A percentile compares a stretch with the other conserved stretches of the same genome.
Conservation (phyloP, 352 stramenopile species). For the Peronospora destructor region DNA sequence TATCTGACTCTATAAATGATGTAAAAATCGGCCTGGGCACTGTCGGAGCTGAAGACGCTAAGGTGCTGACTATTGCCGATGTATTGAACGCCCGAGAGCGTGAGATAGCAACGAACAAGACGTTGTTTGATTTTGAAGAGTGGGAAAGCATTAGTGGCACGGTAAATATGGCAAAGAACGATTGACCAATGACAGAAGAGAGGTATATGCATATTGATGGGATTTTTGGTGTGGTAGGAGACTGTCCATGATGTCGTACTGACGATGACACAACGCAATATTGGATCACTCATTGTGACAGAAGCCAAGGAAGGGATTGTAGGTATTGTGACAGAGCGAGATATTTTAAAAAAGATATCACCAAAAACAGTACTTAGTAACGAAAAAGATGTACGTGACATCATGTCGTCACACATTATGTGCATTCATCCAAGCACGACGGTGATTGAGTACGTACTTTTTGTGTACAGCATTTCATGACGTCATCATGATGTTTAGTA, state of each 20-base stretch:
- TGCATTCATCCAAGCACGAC: slow-evolving; percentile 75
- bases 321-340: slow-evolving; percentile 78
- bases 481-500: too few species aligned
- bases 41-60: slow-evolving; percentile 54
- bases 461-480: neutral
- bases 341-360: slow-evolving; percentile 73
- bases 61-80: slow-evolving; percentile 67
- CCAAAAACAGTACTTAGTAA: slow-evolving; percentile 39
- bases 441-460: slow-evolving; percentile 55
- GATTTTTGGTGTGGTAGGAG: slow-evolving; percentile 33
- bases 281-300: slow-evolving; percentile 76
- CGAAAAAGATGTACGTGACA: slow-evolving; percentile 58
- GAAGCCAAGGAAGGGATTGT: slow-evolving; percentile 66
- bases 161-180: slow-evolving; percentile 21
- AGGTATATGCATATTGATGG: neutral
- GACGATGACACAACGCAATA: slow-evolving; percentile 75
- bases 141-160: slow-evolving; percentile 68
- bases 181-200: neutral
- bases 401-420: slow-evolving; percentile 85
- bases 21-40: slow-evolving; percentile 46
- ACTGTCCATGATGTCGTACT: slow-evolving; percentile 68
- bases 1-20: slow-evolving; percentile 19
- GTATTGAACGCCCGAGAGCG: slow-evolving; percentile 54
- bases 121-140: slow-evolving; percentile 48
- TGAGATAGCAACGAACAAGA: slow-evolving; percentile 35